Conservation (phyloP, 192 early-diverging fungal genomes). For the Coemansia umbellata region DNA sequence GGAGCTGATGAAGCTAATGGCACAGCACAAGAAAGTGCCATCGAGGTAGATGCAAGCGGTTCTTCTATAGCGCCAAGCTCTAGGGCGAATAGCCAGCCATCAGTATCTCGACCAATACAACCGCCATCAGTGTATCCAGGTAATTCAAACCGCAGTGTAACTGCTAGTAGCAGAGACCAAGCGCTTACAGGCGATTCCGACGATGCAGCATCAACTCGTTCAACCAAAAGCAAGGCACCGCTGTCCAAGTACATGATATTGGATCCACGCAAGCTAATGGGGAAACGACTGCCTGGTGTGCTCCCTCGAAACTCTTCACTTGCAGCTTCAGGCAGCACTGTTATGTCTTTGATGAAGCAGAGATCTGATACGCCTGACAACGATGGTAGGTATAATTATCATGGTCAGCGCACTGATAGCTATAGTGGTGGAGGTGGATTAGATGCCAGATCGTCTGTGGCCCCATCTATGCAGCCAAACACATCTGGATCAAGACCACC, state of each 20-base stretch:
- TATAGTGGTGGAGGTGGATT: too few relatives aligned
- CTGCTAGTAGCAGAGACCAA: not conserved
- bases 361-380: too few relatives aligned
- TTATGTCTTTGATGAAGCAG: not conserved
- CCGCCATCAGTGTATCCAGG: not conserved
- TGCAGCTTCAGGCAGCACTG: not conserved
- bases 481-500: not conserved
- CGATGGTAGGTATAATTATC: too few relatives aligned
- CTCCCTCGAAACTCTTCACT: slow-evolving; percentile 12
- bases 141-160: not conserved
- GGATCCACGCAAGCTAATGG: slow-evolving; percentile 52
- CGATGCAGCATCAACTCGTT: slow-evolving; percentile 13
- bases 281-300: slow-evolving; percentile 38
- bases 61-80: too few relatives aligned
- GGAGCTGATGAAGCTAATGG: not conserved
- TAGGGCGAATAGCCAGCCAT: not conserved
- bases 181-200: slow-evolving; percentile 2
- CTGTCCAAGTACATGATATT: slow-evolving; percentile 49
- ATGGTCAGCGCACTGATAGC: too few relatives aligned
- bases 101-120: not conserved
- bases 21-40: not conserved
- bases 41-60: not conserved
- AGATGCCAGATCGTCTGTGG: too few relatives aligned
- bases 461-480: not conserved
- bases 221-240: slow-evolving; percentile 30